Base-by-base conservation (phyloP, 305 asterid genomes). In the Fraxinus albicans region DNA sequence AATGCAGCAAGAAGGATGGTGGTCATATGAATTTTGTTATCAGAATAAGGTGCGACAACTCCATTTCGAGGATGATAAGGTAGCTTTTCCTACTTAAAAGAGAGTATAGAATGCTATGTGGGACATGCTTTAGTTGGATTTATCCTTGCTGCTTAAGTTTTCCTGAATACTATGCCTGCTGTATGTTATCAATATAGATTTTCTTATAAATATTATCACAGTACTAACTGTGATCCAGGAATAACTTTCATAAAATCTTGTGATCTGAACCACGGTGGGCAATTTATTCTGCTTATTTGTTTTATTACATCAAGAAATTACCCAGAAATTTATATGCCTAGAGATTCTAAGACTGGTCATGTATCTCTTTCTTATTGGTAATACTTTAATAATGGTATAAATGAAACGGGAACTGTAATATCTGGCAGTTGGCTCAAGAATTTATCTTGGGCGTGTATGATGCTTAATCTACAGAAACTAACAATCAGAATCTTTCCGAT, bases 1-100 rank as follows among this genome's bases (percentile, higher is more conserved):
- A 79, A 63, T 87, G 90, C 98, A 96, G 99, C 98, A 92, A 96
- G 99, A 95, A 85, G 98, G 99, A 82, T 96, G 99, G 99, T 96
- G 99, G 99, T 88, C 98, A 60, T 96, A 96, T 89, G 99, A 96
- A 89, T 93, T 96, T 84, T 96, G 99, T 86, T 93, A 93, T 86
- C 91, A 91, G 87, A 88, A 88, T 87, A 88, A 81, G 80, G 79
- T 96, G 89, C 93, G 97, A 7, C 99, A 96, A 86, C 85, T 96
- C 85, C 99, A 96, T 87, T 10, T 91, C 91, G 99, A 96, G 92
- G 97, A 92, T 77, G 99, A 92, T 0, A 92, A 95, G 98, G 99
- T 96, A 89, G 78, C 80, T 60, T 44, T 29, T 73, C 77, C 36
- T 58, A 76, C 38, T 83, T 83, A 42, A 50, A 50, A 76, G 70